Evolutionary conservation across 148 eudicot genomes (phyloP).

Genomic region (Rhododendron simsii): DNA sequence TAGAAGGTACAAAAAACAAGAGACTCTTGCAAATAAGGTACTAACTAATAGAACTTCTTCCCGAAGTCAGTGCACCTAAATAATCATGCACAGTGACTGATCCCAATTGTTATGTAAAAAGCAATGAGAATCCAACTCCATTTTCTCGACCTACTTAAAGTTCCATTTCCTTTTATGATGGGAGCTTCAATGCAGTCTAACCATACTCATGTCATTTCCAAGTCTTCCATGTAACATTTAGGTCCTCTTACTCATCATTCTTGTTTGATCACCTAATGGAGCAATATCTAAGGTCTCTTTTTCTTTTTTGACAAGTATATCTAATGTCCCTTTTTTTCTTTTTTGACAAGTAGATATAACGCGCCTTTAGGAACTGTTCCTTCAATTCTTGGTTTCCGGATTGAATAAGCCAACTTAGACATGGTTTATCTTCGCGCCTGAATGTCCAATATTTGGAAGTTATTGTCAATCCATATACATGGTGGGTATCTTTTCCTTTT

Average conservation of each 20-base stretch:
- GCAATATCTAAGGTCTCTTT: not conserved
- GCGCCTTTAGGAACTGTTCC: not conserved
- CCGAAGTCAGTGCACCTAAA: not conserved
- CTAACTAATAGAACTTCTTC: not conserved
- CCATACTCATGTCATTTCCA: not conserved
- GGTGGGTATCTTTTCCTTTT: not conserved
- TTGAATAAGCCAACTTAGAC: not conserved
- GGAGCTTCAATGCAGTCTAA: not conserved
- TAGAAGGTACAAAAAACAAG: conserved; percentile 2
- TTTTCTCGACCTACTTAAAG: not conserved
- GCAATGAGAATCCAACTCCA: not conserved
- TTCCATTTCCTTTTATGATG: not conserved
- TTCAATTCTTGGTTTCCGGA: not conserved
- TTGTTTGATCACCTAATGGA: not conserved
- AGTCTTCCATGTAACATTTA: not conserved
- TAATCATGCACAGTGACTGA: not conserved
- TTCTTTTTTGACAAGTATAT: not conserved
- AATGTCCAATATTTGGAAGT: not conserved
- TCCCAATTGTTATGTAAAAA: not conserved
- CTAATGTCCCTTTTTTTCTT: not conserved
- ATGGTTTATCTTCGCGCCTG: not conserved
- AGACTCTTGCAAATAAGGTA: not conserved
- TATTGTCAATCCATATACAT: not conserved
- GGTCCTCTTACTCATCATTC: not conserved
- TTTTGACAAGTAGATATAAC: not conserved